A percentile compares a stretch with the other conserved stretches of the same genome.
These are phyloP conservation scores for Boletus tomentosulus DNA, from an alignment of 768 basidiomycete species.

Conservation along the genomic window DNA sequence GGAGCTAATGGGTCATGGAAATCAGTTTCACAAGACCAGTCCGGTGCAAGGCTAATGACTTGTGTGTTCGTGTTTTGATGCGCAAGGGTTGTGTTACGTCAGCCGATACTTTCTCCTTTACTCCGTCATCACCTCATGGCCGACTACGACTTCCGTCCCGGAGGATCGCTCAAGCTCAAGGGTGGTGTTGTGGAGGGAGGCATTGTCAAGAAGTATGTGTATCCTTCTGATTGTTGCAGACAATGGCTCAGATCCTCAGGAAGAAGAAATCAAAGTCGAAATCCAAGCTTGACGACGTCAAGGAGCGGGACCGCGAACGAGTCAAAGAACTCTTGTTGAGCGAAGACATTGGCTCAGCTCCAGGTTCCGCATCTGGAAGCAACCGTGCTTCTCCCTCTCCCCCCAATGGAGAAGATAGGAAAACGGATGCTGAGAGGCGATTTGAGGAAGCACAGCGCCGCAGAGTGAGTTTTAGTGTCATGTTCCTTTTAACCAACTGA, in stretches of 20 bases:
- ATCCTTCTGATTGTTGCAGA: background rate
- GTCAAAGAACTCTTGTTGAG: conserved; percentile 51
- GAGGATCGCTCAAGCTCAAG: conserved; percentile 88
- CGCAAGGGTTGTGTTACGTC: conserved; percentile 26
- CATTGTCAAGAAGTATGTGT: conserved; percentile 73
- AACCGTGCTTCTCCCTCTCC: conserved; percentile 58
- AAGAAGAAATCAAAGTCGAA: conserved; percentile 84
- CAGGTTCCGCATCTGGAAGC: conserved; percentile 50
- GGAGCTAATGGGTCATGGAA: conserved; percentile 15
- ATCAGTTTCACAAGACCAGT: background rate
- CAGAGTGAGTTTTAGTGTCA: conserved; percentile 48
- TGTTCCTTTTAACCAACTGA: conserved; percentile 6
- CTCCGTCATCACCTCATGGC: conserved; percentile 47
- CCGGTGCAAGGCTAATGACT: background rate
- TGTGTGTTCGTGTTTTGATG: conserved; percentile 26
- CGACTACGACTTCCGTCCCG: conserved; percentile 81
- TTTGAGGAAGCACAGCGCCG: conserved; percentile 86
- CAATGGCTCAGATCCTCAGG: conserved; percentile 36
- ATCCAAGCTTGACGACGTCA: conserved; percentile 46
- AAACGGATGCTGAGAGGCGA: conserved; percentile 83
- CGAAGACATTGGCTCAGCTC: conserved; percentile 40
- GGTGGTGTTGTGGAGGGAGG: conserved; percentile 76
- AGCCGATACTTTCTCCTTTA: conserved; percentile 16
- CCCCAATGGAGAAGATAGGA: conserved; percentile 46
- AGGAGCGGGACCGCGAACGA: conserved; percentile 38